phyloP scores from a whole-genome alignment of 371 early-diverging fungal species.

The Mucor irregularis region DNA sequence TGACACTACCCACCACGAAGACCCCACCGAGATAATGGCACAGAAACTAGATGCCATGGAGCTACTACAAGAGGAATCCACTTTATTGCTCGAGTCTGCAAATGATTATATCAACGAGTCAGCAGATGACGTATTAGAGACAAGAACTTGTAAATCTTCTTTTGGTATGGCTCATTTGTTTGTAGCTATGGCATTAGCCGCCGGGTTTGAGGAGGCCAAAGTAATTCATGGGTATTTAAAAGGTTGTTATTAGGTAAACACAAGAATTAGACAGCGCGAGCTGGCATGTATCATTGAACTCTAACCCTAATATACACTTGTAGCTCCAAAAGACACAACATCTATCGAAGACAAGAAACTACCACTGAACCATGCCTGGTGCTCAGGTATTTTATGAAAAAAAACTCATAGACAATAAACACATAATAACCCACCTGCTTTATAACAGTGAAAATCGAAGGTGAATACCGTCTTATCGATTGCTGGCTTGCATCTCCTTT shows the following conservation, averaged over 20 bases:
- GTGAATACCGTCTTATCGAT: constrained; percentile 62
- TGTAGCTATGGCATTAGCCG: constrained; percentile 57
- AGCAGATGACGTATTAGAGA: constrained; percentile 46
- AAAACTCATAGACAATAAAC: too few relatives aligned
- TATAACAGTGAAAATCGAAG: constrained; percentile 53
- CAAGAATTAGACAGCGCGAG: neutral
- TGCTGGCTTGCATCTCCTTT: constrained; percentile 59
- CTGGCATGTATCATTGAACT: neutral
- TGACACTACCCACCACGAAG: neutral
- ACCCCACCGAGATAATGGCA: neutral
- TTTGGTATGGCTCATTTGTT: constrained; percentile 62
- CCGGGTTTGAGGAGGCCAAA: constrained; percentile 52
- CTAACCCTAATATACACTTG: neutral
- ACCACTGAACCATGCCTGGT: constrained; percentile 62
- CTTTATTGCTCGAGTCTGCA: neutral
- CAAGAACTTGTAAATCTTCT: constrained; percentile 42
- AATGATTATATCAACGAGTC: constrained; percentile 20
- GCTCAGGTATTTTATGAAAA: constrained; percentile 37
- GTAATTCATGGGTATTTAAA: constrained; percentile 60
- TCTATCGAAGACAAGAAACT: constrained; percentile 27
- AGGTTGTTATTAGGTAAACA: constrained; percentile 33
- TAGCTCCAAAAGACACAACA: constrained; percentile 38
- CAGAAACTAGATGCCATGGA: constrained; percentile 14
- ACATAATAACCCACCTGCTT: too few relatives aligned
- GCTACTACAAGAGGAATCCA: constrained; percentile 17